Base-by-base conservation (phyloP, 2,329 filamentous ascomycete genomes). In the Trichoderma atrobrunneum region DNA sequence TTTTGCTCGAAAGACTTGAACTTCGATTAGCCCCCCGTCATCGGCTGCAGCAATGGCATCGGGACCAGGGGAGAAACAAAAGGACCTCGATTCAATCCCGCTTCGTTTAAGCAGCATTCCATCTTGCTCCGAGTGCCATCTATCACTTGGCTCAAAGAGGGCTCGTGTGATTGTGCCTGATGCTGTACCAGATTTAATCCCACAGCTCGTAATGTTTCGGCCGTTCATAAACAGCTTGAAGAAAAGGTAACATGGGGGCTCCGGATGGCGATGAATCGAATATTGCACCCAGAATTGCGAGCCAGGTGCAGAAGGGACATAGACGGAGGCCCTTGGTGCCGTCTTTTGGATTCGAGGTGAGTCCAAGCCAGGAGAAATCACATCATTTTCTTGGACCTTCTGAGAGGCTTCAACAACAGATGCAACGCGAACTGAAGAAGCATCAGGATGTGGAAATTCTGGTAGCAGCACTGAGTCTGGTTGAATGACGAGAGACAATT, bases 141-240 rank as follows among this genome's bases (percentile, higher is more conserved):
- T 78, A 3, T 81, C 78, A 48, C 82, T 80, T 3, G 87, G 86
- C 51, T 85, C 82, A 74, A 86, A 89, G 4, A 89, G 79, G 5
- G 84, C 84, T 74, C 81, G 82, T 70, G 82, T 83, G 54, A 86
- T 81, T 51, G 80, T 81, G 8, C 86, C 84, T 7, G 76, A 76
- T 2, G 76, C 75, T 4, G 73, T 75, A 16, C 75, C 76, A 18
- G 84, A 78, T 70, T 87, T 81, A 24, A 85, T 81, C 2, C 88
- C 87, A 84, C 87, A 90, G 3, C 84, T 85, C 3, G 85, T 81
- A n/a, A 86, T 80, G 21, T 83, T 81, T 18, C 84, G 83, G 18
- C 87, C 87, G 73, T 90, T 89, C 76, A 89, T 83, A 70, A 81
- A 82, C 67, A 89, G 78, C 75, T 87, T 88, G 79, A 89, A 89